phyloP scores from a whole-genome alignment of 202 grass and related monocot species.

The Setaria viridis region DNA sequence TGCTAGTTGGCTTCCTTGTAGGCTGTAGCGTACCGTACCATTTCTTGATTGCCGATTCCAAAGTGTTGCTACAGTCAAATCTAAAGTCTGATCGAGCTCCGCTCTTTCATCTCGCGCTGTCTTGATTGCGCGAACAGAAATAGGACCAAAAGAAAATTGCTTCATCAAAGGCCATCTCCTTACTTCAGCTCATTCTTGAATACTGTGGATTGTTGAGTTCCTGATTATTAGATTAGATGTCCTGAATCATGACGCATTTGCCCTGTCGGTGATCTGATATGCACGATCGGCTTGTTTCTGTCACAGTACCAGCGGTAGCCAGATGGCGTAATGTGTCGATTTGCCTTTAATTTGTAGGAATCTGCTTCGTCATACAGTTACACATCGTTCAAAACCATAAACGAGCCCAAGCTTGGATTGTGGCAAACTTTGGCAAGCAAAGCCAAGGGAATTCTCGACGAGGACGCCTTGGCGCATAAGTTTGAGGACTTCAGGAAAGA shows the following conservation, averaged over 20 bases:
- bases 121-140: too few species aligned
- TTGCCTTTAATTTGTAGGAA: background rate
- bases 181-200: too few species aligned
- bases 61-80: background rate
- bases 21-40: background rate
- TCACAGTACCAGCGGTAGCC: background rate
- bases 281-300: background rate
- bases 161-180: too few species aligned
- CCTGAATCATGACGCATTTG: background rate
- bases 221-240: background rate
- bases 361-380: constrained; percentile 15
- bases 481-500: constrained; percentile 49
- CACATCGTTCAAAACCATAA: constrained; percentile 24
- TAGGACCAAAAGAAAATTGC: too few species aligned
- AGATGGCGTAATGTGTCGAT: background rate
- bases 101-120: too few species aligned
- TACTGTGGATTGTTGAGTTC: background rate
- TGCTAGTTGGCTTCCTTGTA: too few species aligned
- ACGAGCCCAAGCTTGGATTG: constrained; percentile 50
- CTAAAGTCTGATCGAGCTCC: too few species aligned
- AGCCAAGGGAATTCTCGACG: constrained; percentile 66
- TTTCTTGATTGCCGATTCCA: background rate
- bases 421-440: constrained; percentile 66
- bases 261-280: background rate
- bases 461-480: constrained; percentile 48